Evolutionary conservation across 2,329 filamentous ascomycete species (phyloP).

Genomic region (Claviceps citrina): DNA sequence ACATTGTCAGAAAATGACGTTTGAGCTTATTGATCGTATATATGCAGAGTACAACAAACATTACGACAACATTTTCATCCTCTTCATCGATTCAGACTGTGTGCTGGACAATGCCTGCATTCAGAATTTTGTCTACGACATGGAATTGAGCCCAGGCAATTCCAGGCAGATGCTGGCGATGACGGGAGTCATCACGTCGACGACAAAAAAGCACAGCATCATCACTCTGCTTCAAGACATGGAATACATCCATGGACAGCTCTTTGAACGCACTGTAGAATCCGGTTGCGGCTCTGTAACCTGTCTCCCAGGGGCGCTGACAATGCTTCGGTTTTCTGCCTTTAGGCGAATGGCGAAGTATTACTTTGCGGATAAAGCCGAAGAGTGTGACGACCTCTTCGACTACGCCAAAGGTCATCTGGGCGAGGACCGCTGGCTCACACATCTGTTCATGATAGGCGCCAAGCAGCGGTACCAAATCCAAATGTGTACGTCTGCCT

Average conservation of each 20-base stretch:
- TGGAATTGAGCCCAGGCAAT: conserved; percentile 91
- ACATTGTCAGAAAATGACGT: conserved; percentile 85
- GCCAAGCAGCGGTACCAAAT: conserved; percentile 89
- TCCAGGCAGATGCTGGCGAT: conserved; percentile 88
- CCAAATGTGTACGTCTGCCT: conserved; percentile 92
- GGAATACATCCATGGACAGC: conserved; percentile 93
- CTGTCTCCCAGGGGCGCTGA: conserved; percentile 86
- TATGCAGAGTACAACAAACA: conserved; percentile 74
- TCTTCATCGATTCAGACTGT: conserved; percentile 96
- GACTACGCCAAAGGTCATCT: conserved; percentile 93
- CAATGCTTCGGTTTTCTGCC: conserved; percentile 87
- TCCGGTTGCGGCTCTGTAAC: conserved; percentile 89
- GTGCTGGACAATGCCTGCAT: conserved; percentile 82
- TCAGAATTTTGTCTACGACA: conserved; percentile 96
- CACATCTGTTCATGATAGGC: conserved; percentile 97
- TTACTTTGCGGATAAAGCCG: conserved; percentile 94
- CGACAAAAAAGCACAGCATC: conserved; percentile 72
- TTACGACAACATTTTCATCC: conserved; percentile 84
- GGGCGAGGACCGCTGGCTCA: conserved; percentile 92
- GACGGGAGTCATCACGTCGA: conserved; percentile 94
- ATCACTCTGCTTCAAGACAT: conserved; percentile 92
- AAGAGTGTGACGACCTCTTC: conserved; percentile 89
- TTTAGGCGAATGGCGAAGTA: conserved; percentile 96
- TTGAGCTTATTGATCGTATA: conserved; percentile 82
- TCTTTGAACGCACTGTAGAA: conserved; percentile 91